phyloP scores from a whole-genome alignment of 306 rosid species.

The Parietaria judaica region DNA sequence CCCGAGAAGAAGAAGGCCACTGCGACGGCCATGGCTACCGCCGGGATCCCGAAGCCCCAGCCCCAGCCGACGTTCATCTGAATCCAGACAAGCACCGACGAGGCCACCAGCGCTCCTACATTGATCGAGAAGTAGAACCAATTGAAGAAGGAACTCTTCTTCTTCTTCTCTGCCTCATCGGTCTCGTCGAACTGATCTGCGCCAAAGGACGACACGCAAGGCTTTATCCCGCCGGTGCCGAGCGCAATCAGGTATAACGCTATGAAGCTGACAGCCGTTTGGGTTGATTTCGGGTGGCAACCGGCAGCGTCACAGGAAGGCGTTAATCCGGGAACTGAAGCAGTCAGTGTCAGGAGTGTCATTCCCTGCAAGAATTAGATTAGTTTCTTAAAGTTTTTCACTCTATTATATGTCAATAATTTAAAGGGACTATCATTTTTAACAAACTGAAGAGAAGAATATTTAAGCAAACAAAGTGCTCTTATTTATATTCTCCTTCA shows the following conservation, averaged over 20 bases:
- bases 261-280: conserved; percentile 11
- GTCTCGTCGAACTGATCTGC: conserved; percentile 13
- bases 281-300: conserved; percentile 45
- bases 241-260: conserved; percentile 7
- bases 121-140: conserved; percentile 14
- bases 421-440: neutral
- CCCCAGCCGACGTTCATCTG: conserved; percentile 87
- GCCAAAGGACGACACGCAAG: conserved; percentile 11
- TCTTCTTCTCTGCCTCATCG: conserved; percentile 3
- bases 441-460: neutral
- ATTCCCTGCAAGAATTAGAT: conserved; percentile 30
- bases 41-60: conserved; percentile 89
- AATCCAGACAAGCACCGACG: conserved; percentile 68
- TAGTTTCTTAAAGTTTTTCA: too few species aligned
- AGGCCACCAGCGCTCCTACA: conserved; percentile 61
- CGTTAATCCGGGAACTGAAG: conserved; percentile 48
- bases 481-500: too few species aligned
- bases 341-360: conserved; percentile 54
- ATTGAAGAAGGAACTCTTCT: conserved; percentile 10
- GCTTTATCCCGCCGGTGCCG: conserved; percentile 13
- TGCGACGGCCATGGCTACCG: conserved; percentile 67
- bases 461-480: too few species aligned
- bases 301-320: conserved; percentile 36
- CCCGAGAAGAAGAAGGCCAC: conserved; percentile 52
- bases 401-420: neutral